A percentile compares a stretch with the other conserved stretches of the same genome.
phyloP scores from a whole-genome alignment of 371 early-diverging fungal genomes.

The Mortierella sp. region DNA sequence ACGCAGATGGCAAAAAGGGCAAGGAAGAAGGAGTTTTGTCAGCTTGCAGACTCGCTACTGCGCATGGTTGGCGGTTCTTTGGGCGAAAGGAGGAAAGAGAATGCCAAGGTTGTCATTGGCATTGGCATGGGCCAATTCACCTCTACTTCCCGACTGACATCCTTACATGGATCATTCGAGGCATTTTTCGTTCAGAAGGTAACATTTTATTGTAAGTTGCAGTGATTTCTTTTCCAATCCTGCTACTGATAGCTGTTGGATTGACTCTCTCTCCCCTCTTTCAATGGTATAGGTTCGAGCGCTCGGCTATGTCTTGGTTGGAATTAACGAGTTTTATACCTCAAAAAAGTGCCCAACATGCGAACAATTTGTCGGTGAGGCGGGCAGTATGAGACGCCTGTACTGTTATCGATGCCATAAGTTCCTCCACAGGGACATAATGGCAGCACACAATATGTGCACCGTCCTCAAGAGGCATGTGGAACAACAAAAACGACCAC shows the following conservation, averaged over 20 bases:
- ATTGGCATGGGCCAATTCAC: constrained; percentile 16
- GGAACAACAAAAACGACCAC: constrained; percentile 12
- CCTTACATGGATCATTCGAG: no score
- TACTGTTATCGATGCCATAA: not conserved
- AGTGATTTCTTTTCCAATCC: no score
- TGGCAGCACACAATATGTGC: constrained; percentile 23
- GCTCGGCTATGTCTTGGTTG: not conserved
- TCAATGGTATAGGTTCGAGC: not conserved
- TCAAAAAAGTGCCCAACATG: not conserved
- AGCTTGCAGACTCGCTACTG: constrained; percentile 10
- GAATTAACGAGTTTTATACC: not conserved
- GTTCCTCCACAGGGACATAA: constrained; percentile 16
- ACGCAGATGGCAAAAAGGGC: constrained; percentile 7
- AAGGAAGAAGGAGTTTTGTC: not conserved
- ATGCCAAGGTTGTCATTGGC: constrained; percentile 7
- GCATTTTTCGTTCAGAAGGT: constrained; percentile 15
- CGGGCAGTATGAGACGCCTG: not conserved
- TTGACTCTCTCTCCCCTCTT: no score
- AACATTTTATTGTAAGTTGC: not conserved
- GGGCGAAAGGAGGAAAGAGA: constrained; percentile 4
- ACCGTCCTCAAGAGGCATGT: constrained; percentile 11
- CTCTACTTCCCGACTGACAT: constrained; percentile 6
- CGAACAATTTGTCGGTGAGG: not conserved
- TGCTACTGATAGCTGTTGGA: no score
- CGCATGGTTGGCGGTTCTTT: constrained; percentile 18